Conservation (phyloP, 208 protist genomes). For the Herpetomonas muscarum region DNA sequence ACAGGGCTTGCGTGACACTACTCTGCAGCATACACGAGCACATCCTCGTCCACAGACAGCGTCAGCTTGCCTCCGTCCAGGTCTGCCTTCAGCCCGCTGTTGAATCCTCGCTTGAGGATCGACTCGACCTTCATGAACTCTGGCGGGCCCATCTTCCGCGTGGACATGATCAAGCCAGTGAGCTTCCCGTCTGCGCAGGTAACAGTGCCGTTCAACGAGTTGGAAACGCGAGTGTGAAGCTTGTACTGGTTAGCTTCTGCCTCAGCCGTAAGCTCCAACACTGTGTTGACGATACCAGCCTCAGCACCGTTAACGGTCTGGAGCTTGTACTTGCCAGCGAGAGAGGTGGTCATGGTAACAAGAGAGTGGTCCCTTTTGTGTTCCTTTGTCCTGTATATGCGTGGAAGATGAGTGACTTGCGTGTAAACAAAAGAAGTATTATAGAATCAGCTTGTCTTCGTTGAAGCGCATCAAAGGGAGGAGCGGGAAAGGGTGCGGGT, state of each 20-base stretch:
- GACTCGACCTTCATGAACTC: conserved; percentile 26
- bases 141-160: conserved; percentile 24
- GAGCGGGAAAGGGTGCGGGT: too few species aligned
- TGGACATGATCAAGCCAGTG: conserved; percentile 39
- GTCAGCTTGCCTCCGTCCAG: conserved; percentile 16
- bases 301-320: conserved; percentile 24
- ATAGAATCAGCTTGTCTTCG: too few species aligned
- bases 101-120: conserved; percentile 26
- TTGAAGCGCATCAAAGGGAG: too few species aligned
- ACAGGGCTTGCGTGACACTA: conserved; percentile 5
- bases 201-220: conserved; percentile 30
- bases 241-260: conserved; percentile 2
- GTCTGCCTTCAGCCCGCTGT: conserved; percentile 21
- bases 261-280: too few species aligned
- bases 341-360: too few species aligned
- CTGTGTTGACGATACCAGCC: too few species aligned
- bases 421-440: too few species aligned
- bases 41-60: conserved; percentile 18
- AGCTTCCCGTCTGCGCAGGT: conserved; percentile 19
- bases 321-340: conserved; percentile 30
- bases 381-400: not conserved
- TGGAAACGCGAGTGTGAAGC: conserved; percentile 24
- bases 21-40: conserved; percentile 15
- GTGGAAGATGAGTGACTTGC: not conserved
- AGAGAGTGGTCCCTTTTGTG: conserved; percentile 14